phyloP scores from a whole-genome alignment of 2,329 filamentous ascomycete genomes.

The Diaporthe ilicicola region DNA sequence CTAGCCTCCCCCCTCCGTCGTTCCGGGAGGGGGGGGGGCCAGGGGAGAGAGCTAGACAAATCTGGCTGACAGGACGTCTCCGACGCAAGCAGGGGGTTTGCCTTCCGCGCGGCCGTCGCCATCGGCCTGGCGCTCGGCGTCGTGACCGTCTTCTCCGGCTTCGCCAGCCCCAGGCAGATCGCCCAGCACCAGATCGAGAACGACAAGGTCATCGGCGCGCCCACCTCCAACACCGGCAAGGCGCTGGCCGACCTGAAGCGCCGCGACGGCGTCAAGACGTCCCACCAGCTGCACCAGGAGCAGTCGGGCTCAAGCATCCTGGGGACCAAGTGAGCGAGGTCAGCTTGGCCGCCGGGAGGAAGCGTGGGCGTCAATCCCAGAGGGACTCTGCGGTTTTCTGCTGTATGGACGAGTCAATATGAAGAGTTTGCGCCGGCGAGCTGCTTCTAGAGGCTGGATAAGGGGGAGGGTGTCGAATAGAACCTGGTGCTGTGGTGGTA shows the following conservation, averaged over 20 bases:
- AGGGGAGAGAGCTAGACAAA: neutral
- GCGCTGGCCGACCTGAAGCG: constrained; percentile 23
- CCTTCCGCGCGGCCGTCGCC: constrained; percentile 9
- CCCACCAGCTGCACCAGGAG: constrained; percentile 27
- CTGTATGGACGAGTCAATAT: neutral
- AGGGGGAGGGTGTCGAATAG: neutral
- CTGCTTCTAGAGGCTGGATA: no score
- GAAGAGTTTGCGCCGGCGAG: neutral
- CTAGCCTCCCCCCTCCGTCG: no score
- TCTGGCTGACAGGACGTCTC: neutral
- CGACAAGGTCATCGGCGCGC: constrained; percentile 24
- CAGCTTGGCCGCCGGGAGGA: neutral
- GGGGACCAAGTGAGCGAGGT: constrained; percentile 4
- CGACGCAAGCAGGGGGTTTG: constrained; percentile 14
- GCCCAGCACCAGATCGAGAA: constrained; percentile 29
- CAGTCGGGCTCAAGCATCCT: constrained; percentile 24
- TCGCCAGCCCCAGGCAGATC: constrained; percentile 21
- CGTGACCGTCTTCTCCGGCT: constrained; percentile 14
- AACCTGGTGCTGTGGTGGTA: neutral
- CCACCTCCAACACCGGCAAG: constrained; percentile 20
- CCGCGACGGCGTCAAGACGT: constrained; percentile 20
- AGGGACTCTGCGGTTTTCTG: neutral
- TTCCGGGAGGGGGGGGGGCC: neutral
- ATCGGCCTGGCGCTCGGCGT: constrained; percentile 7
- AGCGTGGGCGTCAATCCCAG: no score